These are phyloP conservation scores for Geopyxis carbonaria DNA, from an alignment of 495 filamentous ascomycete genomes.

Conservation along the genomic window DNA sequence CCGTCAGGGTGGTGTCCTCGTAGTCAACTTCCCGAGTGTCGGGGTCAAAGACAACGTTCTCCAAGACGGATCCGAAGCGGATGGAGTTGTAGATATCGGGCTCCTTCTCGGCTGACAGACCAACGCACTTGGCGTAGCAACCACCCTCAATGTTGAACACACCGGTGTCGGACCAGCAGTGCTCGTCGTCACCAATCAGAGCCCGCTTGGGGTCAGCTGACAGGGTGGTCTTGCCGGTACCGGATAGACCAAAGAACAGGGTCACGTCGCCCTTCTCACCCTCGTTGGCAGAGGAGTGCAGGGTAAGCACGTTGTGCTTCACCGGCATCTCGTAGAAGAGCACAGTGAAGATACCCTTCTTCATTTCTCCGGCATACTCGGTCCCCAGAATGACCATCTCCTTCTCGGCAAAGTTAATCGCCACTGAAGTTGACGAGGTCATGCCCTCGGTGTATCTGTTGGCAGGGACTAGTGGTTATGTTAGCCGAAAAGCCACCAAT, in stretches of 20 bases:
- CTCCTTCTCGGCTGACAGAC: conserved; percentile 94
- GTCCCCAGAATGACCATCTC: conserved; percentile 98
- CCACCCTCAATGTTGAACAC: conserved; percentile 99
- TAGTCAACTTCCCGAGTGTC: conserved; percentile 82
- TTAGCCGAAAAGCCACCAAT: conserved; percentile 6
- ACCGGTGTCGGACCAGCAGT: conserved; percentile 94
- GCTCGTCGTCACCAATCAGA: conserved; percentile 96
- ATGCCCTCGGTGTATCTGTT: conserved; percentile 97
- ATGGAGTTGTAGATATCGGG: conserved; percentile 97
- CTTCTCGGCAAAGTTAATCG: conserved; percentile 77
- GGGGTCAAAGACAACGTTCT: conserved; percentile 96
- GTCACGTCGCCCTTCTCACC: conserved; percentile 80
- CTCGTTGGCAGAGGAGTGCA: conserved; percentile 89
- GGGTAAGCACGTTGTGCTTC: conserved; percentile 95
- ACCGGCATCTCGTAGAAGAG: conserved; percentile 99
- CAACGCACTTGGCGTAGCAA: conserved; percentile 98
- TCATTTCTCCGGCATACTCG: conserved; percentile 99
- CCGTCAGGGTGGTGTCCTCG: conserved; percentile 83
- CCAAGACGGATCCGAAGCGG: conserved; percentile 87
- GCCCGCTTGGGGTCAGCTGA: conserved; percentile 93
- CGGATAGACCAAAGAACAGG: conserved; percentile 97
- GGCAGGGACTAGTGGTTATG: conserved; percentile 48
- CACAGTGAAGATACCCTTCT: conserved; percentile 98
- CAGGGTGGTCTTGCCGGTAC: conserved; percentile 95
- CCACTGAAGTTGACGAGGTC: conserved; percentile 82